These are phyloP conservation scores for Adansonia gregorii DNA, from an alignment of 441 rosid genomes.

Conservation along the genomic window DNA sequence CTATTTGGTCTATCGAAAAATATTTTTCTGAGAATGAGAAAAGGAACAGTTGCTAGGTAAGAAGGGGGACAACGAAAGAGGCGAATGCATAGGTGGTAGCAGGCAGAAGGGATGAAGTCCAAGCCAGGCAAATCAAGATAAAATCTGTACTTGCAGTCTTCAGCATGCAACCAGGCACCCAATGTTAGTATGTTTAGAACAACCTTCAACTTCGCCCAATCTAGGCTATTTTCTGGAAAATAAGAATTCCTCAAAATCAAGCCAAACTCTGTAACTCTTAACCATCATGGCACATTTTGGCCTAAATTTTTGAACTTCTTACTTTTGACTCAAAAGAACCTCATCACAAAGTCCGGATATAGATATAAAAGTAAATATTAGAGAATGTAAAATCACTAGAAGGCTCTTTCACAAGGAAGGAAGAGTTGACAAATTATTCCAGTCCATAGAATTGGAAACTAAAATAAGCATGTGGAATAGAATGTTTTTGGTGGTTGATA, in stretches of 20 bases:
- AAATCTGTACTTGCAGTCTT: neutral
- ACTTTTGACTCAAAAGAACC: neutral
- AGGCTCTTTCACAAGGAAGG: neutral
- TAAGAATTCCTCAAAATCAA: neutral
- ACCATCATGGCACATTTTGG: neutral
- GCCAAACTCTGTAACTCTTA: neutral
- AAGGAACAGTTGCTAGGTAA: neutral
- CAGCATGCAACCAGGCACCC: conserved; percentile 1
- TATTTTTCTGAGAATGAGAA: neutral
- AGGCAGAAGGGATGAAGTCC: neutral
- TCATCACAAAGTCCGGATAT: neutral
- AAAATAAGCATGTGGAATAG: conserved; percentile 1
- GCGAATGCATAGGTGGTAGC: neutral
- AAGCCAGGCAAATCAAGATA: conserved; percentile 1
- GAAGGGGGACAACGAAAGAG: neutral
- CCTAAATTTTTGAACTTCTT: neutral
- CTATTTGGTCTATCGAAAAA: neutral
- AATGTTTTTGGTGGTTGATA: neutral
- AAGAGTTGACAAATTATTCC: neutral
- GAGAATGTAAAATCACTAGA: neutral
- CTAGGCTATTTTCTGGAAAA: neutral
- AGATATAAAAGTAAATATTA: neutral
- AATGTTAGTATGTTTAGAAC: neutral
- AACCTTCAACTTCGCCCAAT: neutral
- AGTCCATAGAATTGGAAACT: neutral